Percentiles rank a stretch among this genome's conserved stretches.
These are phyloP conservation scores for Xylaria castorea DNA, from an alignment of 495 filamentous ascomycete genomes.

Conservation along the genomic window DNA sequence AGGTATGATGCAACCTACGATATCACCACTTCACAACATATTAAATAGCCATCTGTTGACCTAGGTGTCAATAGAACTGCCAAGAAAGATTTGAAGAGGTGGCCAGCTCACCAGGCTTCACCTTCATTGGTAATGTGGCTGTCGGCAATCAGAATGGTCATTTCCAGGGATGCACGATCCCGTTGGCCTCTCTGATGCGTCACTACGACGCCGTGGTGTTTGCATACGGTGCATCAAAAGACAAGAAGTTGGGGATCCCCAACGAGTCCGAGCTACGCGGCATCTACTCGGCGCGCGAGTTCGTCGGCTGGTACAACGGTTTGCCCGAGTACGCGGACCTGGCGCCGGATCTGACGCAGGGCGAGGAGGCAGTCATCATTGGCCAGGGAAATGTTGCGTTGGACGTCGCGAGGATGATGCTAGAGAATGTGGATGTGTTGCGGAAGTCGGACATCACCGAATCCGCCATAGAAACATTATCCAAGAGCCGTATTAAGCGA, in stretches of 20 bases:
- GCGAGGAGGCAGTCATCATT: slow-evolving; percentile 86
- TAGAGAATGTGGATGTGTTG: slow-evolving; percentile 73
- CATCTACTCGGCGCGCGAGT: slow-evolving; percentile 88
- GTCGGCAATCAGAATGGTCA: slow-evolving; percentile 65
- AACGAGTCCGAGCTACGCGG: slow-evolving; percentile 76
- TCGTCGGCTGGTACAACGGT: slow-evolving; percentile 99
- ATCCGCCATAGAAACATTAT: slow-evolving; percentile 75
- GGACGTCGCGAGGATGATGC: slow-evolving; percentile 87
- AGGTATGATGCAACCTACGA: slow-evolving; percentile 61
- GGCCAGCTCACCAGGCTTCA: slow-evolving; percentile 79
- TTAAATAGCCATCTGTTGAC: background rate
- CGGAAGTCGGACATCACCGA: slow-evolving; percentile 87
- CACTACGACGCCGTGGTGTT: slow-evolving; percentile 95
- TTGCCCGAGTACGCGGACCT: slow-evolving; percentile 81
- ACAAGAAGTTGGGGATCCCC: slow-evolving; percentile 77
- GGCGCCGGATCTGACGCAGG: slow-evolving; percentile 75
- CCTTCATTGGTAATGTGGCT: slow-evolving; percentile 88
- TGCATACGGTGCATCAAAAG: slow-evolving; percentile 87
- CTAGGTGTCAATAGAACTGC: slow-evolving; percentile 70
- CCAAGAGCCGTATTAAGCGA: slow-evolving; percentile 74
- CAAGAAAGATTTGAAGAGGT: slow-evolving; percentile 91
- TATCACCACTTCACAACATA: background rate
- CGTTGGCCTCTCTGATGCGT: slow-evolving; percentile 69
- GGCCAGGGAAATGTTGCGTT: slow-evolving; percentile 96
- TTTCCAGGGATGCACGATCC: slow-evolving; percentile 61